Conservation (phyloP, 2,329 filamentous ascomycete species). For the Fusarium neocosmosporiellum region DNA sequence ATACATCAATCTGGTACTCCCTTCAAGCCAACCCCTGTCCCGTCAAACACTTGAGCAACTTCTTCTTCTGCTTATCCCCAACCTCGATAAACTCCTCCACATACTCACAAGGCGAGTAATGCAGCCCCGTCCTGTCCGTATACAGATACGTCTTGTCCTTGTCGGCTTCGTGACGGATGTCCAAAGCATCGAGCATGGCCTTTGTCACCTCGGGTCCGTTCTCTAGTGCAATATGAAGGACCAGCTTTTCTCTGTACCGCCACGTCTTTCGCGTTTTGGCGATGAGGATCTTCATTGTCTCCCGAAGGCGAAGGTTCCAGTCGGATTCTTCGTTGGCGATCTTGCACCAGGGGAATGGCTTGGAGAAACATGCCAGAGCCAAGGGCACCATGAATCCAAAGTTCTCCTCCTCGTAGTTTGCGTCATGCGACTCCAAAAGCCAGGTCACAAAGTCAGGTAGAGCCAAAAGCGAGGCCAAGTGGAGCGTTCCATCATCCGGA, state of each 20-base stretch:
- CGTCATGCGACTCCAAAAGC: constrained; percentile 13
- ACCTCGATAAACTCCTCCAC: constrained; percentile 15
- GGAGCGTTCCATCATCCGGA: constrained; percentile 8
- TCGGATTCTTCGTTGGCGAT: constrained; percentile 13
- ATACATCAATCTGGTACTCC: background rate
- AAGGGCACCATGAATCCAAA: constrained; percentile 25
- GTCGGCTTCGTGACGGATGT: background rate
- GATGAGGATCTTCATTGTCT: constrained; percentile 14
- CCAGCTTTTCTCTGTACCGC: constrained; percentile 12
- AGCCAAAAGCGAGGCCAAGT: constrained; percentile 17
- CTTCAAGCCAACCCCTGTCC: constrained; percentile 5
- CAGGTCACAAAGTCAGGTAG: constrained; percentile 8
- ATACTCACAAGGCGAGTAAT: constrained; percentile 17
- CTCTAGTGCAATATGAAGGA: constrained; percentile 16
- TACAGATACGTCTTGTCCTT: constrained; percentile 13
- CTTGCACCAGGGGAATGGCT: constrained; percentile 14
- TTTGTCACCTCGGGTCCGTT: constrained; percentile 10
- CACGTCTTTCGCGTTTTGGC: constrained; percentile 1
- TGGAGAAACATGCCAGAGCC: constrained; percentile 9
- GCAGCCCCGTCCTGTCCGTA: constrained; percentile 10
- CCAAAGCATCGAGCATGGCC: constrained; percentile 5
- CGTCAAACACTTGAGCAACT: background rate
- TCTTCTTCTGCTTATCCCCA: constrained; percentile 15
- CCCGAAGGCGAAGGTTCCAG: constrained; percentile 6
- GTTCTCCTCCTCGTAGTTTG: constrained; percentile 21